Conservation (phyloP, 768 basidiomycete species). For the Lenzites betulinus region DNA sequence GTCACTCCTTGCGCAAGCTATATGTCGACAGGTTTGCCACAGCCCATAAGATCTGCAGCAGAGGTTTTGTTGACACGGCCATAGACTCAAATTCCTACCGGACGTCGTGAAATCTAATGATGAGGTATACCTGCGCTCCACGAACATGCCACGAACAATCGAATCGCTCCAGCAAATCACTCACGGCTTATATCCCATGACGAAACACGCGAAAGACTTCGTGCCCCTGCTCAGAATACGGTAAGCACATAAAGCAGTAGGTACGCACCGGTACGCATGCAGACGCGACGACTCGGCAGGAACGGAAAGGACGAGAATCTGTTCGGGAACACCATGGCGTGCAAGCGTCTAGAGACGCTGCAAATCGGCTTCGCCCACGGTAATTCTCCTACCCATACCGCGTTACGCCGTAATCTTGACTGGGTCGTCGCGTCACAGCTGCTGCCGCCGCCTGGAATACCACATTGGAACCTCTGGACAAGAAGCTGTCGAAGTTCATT, state of each 20-base stretch:
- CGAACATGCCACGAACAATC: conserved; percentile 76
- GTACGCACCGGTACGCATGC: neutral
- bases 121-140: conserved; percentile 69
- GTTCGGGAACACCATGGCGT: conserved; percentile 66
- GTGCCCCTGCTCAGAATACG: conserved; percentile 57
- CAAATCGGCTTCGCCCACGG: conserved; percentile 66
- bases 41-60: neutral
- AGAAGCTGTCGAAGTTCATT: conserved; percentile 66
- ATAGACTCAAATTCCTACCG: conserved; percentile 67
- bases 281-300: conserved; percentile 35
- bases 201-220: conserved; percentile 46
- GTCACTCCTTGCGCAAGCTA: conserved; percentile 56
- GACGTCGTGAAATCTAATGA: conserved; percentile 45
- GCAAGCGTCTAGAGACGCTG: conserved; percentile 65
- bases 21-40: conserved; percentile 63
- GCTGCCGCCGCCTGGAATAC: conserved; percentile 67
- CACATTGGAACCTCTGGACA: conserved; percentile 61
- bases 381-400: conserved; percentile 26
- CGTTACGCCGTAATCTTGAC: neutral
- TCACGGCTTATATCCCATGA: conserved; percentile 68
- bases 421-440: conserved; percentile 38
- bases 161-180: conserved; percentile 75
- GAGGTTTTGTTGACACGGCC: neutral
- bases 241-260: conserved; percentile 37
- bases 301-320: conserved; percentile 74